phyloP scores from a whole-genome alignment of 164 flowering plant species.

The Sextonia rubra region DNA sequence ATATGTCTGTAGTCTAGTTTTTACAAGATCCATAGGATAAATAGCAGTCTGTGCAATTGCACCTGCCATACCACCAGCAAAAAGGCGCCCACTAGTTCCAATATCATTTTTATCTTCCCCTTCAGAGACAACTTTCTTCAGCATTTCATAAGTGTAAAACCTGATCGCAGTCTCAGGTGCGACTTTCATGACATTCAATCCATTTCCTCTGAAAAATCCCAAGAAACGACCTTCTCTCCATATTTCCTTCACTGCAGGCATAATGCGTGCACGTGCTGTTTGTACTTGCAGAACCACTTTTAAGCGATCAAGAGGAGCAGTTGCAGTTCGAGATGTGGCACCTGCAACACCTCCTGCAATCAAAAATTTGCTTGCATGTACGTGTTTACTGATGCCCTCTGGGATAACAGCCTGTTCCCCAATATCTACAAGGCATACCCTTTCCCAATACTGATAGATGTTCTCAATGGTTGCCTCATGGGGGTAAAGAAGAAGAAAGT shows the following conservation, averaged over 20 bases:
- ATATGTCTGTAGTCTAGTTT: conserved; percentile 83
- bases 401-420: conserved; percentile 96
- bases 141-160: conserved; percentile 81
- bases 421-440: conserved; percentile 94
- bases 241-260: conserved; percentile 63
- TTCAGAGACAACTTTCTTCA: conserved; percentile 53
- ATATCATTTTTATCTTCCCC: conserved; percentile 64
- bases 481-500: conserved; percentile 94
- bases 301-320: conserved; percentile 96
- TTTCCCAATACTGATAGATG: conserved; percentile 87
- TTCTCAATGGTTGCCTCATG: conserved; percentile 93
- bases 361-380: conserved; percentile 68
- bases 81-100: conserved; percentile 71
- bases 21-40: conserved; percentile 92
- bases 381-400: conserved; percentile 81
- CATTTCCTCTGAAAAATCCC: conserved; percentile 95
- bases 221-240: conserved; percentile 66
- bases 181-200: conserved; percentile 88
- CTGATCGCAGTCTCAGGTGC: conserved; percentile 97
- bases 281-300: conserved; percentile 89
- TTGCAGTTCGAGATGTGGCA: conserved; percentile 92
- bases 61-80: conserved; percentile 93
- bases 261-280: conserved; percentile 47
- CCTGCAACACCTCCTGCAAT: conserved; percentile 98
- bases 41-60: conserved; percentile 91